These are phyloP conservation scores for Penicillium vulpinum DNA, from an alignment of 2,329 filamentous ascomycete genomes.

Conservation along the genomic window DNA sequence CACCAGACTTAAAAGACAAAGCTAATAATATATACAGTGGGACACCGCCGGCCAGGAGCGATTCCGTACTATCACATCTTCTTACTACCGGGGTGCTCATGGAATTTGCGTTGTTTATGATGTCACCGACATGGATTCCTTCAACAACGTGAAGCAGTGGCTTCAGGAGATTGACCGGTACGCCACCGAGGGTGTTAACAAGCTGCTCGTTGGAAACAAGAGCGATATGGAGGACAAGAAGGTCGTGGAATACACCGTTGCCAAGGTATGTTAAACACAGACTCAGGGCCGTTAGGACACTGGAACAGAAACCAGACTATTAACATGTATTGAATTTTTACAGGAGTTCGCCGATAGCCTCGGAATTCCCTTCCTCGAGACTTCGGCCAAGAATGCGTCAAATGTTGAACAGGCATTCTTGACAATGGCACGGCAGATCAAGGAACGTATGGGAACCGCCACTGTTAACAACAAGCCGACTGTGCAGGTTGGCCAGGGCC, in stretches of 20 bases:
- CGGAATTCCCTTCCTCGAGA: constrained; percentile 98
- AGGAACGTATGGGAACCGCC: constrained; percentile 98
- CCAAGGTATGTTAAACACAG: constrained; percentile 70
- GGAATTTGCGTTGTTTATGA: constrained; percentile 99
- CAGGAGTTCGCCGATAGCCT: constrained; percentile 99
- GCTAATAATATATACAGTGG: constrained; percentile 64
- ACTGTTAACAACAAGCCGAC: constrained; percentile 98
- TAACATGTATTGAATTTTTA: constrained; percentile 15
- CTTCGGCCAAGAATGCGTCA: constrained; percentile 98
- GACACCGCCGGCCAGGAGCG: constrained; percentile 98
- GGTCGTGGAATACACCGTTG: constrained; percentile 98
- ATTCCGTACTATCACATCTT: constrained; percentile 99
- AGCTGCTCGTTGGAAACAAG: constrained; percentile 99
- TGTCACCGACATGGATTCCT: constrained; percentile 99
- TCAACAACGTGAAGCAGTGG: constrained; percentile 99
- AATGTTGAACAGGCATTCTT: constrained; percentile 99
- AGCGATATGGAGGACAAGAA: constrained; percentile 99
- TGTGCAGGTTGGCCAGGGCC: constrained; percentile 91
- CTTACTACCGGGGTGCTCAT: constrained; percentile 98
- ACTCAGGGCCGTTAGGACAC: neutral
- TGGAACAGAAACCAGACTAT: neutral
- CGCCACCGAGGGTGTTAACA: constrained; percentile 98
- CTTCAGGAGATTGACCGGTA: constrained; percentile 99
- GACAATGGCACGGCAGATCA: constrained; percentile 99
- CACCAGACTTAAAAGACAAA: neutral